Evolutionary conservation across 139 green algal species (phyloP).

Genomic region (Chlorella sp.): DNA sequence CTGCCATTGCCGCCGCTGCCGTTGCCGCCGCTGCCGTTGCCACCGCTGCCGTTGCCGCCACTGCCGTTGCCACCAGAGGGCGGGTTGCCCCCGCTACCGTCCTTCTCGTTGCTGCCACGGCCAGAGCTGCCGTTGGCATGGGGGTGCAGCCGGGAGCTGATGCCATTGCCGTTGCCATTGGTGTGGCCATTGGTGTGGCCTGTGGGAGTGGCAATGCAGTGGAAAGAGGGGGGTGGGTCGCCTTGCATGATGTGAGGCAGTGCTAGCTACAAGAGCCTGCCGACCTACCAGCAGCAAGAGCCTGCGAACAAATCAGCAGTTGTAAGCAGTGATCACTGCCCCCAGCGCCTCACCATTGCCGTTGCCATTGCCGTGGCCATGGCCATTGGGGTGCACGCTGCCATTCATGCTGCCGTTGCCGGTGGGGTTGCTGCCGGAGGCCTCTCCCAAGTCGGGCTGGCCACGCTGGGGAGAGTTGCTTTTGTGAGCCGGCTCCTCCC

Average conservation of each 20-base stretch:
- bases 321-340: background rate
- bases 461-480: background rate
- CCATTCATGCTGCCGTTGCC: constrained; percentile 43
- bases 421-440: constrained; percentile 25
- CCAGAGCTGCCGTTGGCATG: constrained; percentile 39
- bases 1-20: constrained; percentile 15
- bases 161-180: constrained; percentile 17
- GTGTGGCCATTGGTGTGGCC: constrained; percentile 17
- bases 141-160: too few species aligned
- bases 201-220: background rate
- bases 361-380: background rate
- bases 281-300: too few species aligned
- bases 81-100: constrained; percentile 10
- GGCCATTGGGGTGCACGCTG: constrained; percentile 36
- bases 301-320: background rate
- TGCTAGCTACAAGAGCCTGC: too few species aligned
- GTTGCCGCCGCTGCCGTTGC: constrained; percentile 33
- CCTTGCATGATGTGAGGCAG: too few species aligned
- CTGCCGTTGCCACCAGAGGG: constrained; percentile 16
- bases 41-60: constrained; percentile 7
- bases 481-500: background rate
- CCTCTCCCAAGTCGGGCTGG: background rate
- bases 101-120: constrained; percentile 31
- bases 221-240: background rate
- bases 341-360: background rate